phyloP scores from a whole-genome alignment of 257 asterid genomes.

The Anisodus tanguticus region DNA sequence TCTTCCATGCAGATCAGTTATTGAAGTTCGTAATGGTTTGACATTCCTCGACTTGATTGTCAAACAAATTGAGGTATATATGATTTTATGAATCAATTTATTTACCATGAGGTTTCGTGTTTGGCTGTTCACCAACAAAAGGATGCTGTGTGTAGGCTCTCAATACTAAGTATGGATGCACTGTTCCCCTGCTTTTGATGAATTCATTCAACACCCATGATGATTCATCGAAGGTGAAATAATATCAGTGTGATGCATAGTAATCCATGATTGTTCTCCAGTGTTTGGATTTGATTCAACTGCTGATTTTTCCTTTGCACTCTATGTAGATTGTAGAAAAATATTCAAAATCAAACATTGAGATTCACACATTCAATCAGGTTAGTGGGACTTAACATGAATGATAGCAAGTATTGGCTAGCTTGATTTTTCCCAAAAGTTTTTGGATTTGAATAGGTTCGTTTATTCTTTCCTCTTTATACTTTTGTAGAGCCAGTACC shows the following conservation, averaged over 20 bases:
- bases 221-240: conserved; percentile 84
- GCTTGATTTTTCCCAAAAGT: background rate
- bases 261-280: background rate
- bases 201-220: conserved; percentile 99
- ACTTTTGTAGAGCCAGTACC: conserved; percentile 85
- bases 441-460: conserved; percentile 1
- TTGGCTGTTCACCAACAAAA: background rate
- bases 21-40: conserved; percentile 96
- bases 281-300: conserved; percentile 21
- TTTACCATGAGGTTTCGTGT: background rate
- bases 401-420: background rate
- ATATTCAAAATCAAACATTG: conserved; percentile 70
- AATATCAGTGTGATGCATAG: conserved; percentile 5
- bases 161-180: conserved; percentile 85
- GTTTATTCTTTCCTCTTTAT: conserved; percentile 32
- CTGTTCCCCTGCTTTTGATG: conserved; percentile 92
- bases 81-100: background rate
- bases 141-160: conserved; percentile 62
- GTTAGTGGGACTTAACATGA: conserved; percentile 41
- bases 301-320: conserved; percentile 37
- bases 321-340: conserved; percentile 78
- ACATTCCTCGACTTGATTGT: conserved; percentile 97
- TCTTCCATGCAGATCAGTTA: conserved; percentile 75
- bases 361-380: conserved; percentile 97
- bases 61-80: conserved; percentile 89